phyloP scores from a whole-genome alignment of 225 moss, liverwort and hornwort genomes.

The Pleurozium schreberi region DNA sequence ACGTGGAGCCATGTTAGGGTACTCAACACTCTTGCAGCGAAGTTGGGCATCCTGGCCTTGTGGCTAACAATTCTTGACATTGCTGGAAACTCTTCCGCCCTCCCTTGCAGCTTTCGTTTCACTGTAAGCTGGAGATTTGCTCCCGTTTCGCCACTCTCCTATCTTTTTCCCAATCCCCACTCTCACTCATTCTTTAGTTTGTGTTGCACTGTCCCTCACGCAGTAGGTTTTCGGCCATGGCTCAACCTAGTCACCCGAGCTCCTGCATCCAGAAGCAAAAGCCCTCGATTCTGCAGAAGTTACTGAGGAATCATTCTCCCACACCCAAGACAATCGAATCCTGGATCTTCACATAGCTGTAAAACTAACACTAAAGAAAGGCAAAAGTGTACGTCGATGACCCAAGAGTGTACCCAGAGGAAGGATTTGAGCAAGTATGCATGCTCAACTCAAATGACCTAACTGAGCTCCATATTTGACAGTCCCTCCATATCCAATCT shows the following conservation, averaged over 20 bases:
- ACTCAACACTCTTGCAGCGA: background rate
- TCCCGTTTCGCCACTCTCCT: background rate
- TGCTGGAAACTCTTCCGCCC: background rate
- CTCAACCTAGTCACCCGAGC: background rate
- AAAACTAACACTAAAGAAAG: background rate
- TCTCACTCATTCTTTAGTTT: background rate
- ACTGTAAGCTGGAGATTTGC: background rate
- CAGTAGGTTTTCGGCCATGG: background rate
- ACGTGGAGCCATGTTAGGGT: slow-evolving; percentile 15
- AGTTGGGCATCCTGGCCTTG: slow-evolving; percentile 10
- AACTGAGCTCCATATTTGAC: background rate
- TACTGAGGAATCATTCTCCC: background rate
- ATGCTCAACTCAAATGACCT: background rate
- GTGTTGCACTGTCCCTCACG: background rate
- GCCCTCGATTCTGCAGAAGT: background rate
- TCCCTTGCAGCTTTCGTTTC: background rate
- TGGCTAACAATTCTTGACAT: slow-evolving; percentile 11
- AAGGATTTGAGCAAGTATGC: background rate
- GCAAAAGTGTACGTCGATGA: background rate
- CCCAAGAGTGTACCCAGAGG: background rate
- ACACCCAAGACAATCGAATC: background rate
- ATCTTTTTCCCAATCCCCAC: background rate
- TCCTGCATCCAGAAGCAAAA: background rate
- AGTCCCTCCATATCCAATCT: background rate
- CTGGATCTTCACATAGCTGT: background rate